phyloP scores from a whole-genome alignment of 192 early-diverging fungal genomes.

The Coemansia reversa region DNA sequence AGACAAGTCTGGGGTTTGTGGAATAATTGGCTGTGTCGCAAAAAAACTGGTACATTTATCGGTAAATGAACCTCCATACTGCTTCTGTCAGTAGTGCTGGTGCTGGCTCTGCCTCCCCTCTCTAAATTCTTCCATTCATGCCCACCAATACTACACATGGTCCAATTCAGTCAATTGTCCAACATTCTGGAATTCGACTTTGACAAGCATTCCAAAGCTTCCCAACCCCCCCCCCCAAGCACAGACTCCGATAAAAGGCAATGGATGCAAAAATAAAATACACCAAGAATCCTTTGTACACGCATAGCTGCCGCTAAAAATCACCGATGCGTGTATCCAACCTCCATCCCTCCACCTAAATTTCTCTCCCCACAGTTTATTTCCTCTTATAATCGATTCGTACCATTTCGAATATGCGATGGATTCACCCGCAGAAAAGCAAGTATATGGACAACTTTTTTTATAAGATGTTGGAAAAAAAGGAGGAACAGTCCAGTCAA shows the following conservation, averaged over 20 bases:
- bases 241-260: not conserved
- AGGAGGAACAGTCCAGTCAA: not conserved
- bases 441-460: conserved; percentile 1
- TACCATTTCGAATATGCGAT: conserved; percentile 24
- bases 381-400: conserved; percentile 11
- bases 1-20: not conserved
- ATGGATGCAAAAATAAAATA: not conserved
- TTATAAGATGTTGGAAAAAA: not conserved
- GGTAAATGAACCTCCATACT: not conserved
- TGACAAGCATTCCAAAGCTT: not conserved
- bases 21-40: not conserved
- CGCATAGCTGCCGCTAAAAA: not conserved
- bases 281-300: not conserved
- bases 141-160: not conserved
- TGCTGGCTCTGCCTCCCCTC: not conserved
- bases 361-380: not conserved
- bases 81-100: not conserved
- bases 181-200: not conserved
- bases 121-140: not conserved
- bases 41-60: not conserved
- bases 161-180: not conserved
- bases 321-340: conserved; percentile 13
- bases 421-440: conserved; percentile 30
- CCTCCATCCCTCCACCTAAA: not conserved
- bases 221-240: not conserved